Percentiles rank a stretch among this genome's conserved stretches.
Conservation (phyloP, 2,329 filamentous ascomycete species). For the Metarhizium rileyi region DNA sequence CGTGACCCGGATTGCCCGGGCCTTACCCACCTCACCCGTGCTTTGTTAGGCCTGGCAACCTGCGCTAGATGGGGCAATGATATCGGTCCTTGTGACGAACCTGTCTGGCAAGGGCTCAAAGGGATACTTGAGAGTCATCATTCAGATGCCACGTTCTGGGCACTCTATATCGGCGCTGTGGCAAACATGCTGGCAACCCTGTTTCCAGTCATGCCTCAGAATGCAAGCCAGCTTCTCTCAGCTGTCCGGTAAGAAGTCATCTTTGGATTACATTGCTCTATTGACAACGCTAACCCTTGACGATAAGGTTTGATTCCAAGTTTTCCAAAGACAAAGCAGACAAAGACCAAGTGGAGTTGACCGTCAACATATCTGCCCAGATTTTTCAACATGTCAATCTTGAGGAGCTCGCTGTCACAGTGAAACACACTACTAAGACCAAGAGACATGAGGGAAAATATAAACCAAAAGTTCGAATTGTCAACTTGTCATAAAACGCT, state of each 20-base stretch:
- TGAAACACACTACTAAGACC: conserved; percentile 25
- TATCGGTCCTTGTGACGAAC: conserved; percentile 37
- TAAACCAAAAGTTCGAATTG: conserved; percentile 23
- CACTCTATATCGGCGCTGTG: conserved; percentile 41
- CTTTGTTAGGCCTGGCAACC: conserved; percentile 59
- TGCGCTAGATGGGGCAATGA: conserved; percentile 66
- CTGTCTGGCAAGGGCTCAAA: conserved; percentile 32
- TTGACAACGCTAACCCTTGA: neutral
- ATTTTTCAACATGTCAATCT: conserved; percentile 20
- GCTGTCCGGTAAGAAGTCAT: conserved; percentile 28
- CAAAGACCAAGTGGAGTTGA: conserved; percentile 28
- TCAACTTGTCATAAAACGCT: conserved; percentile 13
- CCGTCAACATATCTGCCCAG: conserved; percentile 22
- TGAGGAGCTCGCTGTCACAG: conserved; percentile 22
- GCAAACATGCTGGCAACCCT: conserved; percentile 33
- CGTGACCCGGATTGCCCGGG: conserved; percentile 62
- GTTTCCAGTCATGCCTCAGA: conserved; percentile 31
- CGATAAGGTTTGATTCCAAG: conserved; percentile 6
- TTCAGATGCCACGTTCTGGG: conserved; percentile 38
- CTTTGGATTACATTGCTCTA: neutral
- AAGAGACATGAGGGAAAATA: conserved; percentile 20
- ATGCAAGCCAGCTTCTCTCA: conserved; percentile 22
- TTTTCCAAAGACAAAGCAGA: conserved; percentile 12
- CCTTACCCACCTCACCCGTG: conserved; percentile 61
- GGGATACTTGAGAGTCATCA: conserved; percentile 28